Conservation (phyloP, 2,329 filamentous ascomycete species). For the Stagonosporopsis chrysanthemi region DNA sequence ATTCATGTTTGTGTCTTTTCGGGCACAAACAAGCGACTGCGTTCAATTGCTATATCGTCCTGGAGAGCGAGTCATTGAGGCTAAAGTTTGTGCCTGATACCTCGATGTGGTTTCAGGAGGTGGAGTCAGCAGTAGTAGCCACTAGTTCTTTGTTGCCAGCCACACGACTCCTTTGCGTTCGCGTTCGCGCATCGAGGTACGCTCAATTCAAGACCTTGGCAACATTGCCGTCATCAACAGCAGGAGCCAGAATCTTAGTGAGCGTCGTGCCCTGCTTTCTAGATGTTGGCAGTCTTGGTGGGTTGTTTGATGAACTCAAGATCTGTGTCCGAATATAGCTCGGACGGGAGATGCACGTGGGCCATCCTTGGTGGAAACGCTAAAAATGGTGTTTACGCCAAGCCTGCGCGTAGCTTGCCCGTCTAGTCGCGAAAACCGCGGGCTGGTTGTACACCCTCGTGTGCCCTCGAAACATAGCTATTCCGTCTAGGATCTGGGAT, state of each 20-base stretch:
- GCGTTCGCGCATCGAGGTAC: conserved; percentile 53
- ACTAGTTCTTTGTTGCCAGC: conserved; percentile 35
- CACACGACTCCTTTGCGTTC: conserved; percentile 43
- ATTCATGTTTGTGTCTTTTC: background rate
- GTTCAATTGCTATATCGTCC: background rate
- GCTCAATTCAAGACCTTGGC: conserved; percentile 55
- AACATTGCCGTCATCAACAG: conserved; percentile 51
- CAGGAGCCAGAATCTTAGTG: conserved; percentile 51
- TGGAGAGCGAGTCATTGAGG: conserved; percentile 28
- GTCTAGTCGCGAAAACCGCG: conserved; percentile 53
- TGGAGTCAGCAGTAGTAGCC: conserved; percentile 28
- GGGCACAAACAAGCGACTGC: conserved; percentile 10
- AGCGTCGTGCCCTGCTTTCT: conserved; percentile 49
- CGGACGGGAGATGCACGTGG: conserved; percentile 51
- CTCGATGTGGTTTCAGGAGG: conserved; percentile 33
- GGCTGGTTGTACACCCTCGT: conserved; percentile 54
- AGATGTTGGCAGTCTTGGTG: conserved; percentile 50
- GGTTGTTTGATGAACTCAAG: conserved; percentile 43
- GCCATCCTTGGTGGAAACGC: conserved; percentile 52
- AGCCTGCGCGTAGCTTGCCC: conserved; percentile 22
- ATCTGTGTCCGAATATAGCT: conserved; percentile 53
- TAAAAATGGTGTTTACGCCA: conserved; percentile 46
- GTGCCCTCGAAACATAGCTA: conserved; percentile 51
- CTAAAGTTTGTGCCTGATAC: conserved; percentile 26
- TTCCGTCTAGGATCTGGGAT: conserved; percentile 52